phyloP scores from a whole-genome alignment of 2,329 filamentous ascomycete genomes.

The Herpotrichia juniperi region DNA sequence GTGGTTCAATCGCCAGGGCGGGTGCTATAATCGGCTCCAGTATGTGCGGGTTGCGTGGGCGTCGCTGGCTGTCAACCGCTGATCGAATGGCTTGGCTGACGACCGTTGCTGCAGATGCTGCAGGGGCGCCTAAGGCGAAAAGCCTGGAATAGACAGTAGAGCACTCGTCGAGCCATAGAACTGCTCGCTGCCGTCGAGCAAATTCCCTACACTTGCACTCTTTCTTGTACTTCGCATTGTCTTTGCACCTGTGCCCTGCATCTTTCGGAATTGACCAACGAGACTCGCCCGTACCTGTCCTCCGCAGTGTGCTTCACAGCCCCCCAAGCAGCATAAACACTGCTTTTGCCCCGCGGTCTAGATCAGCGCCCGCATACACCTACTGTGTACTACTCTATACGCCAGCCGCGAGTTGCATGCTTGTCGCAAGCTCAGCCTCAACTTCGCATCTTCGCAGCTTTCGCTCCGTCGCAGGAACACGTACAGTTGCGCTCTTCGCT shows the following conservation, averaged over 20 bases:
- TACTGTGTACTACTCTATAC: background rate
- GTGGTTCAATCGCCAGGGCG: background rate
- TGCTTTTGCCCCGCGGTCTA: background rate
- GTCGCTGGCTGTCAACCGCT: background rate
- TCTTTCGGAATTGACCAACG: too few relatives aligned
- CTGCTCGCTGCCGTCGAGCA: background rate
- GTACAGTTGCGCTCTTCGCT: background rate
- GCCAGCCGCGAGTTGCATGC: background rate
- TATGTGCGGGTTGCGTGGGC: background rate
- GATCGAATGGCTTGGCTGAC: slow-evolving; percentile 19
- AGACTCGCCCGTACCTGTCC: background rate
- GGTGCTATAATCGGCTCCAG: background rate
- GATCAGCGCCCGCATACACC: background rate
- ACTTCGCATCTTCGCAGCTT: background rate
- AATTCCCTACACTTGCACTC: background rate
- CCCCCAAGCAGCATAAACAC: background rate
- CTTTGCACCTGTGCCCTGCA: background rate
- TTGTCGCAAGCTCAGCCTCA: background rate
- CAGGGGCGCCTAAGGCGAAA: slow-evolving; percentile 11
- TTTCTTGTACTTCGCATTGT: too few relatives aligned
- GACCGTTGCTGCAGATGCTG: slow-evolving; percentile 14
- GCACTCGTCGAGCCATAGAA: background rate
- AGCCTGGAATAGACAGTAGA: background rate
- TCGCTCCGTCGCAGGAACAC: background rate
- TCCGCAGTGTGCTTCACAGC: background rate